Evolutionary conservation across 441 rosid species (phyloP).

Genomic region (Arabidopsis lyrata): DNA sequence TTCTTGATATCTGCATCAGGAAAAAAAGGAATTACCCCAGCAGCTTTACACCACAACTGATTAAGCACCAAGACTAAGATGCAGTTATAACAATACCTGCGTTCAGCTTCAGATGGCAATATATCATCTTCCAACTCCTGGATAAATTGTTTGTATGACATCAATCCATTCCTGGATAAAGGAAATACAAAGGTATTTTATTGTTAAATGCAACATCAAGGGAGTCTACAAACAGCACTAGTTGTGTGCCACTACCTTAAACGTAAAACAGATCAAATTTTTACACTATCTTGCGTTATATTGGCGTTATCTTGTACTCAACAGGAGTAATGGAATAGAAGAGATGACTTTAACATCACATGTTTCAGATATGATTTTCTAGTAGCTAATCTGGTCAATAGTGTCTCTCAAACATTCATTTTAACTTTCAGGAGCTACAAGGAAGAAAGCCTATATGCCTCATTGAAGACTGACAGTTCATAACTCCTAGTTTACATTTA

Average conservation of each 20-base stretch:
- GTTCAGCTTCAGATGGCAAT: slow-evolving; percentile 96
- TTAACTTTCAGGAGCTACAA: background rate
- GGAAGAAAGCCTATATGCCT: background rate
- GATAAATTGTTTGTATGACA: slow-evolving; percentile 99
- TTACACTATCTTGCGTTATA: background rate
- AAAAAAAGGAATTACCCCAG: slow-evolving; percentile 23
- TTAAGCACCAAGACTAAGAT: background rate
- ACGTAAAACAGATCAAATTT: background rate
- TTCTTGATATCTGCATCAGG: slow-evolving; percentile 88
- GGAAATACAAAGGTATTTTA: background rate
- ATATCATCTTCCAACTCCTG: slow-evolving; percentile 99
- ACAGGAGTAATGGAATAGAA: background rate
- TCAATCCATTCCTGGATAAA: slow-evolving; percentile 87
- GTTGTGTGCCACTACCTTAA: slow-evolving; percentile 11
- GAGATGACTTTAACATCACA: slow-evolving; percentile 11
- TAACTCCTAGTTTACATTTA: slow-evolving; percentile 7
- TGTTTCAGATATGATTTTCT: background rate
- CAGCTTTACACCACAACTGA: slow-evolving; percentile 17
- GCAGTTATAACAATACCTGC: slow-evolving; percentile 58
- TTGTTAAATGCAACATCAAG: slow-evolving; percentile 21
- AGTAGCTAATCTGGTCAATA: slow-evolving; percentile 12
- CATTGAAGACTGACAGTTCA: slow-evolving; percentile 6
- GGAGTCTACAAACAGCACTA: slow-evolving; percentile 10
- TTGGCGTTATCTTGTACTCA: slow-evolving; percentile 19
- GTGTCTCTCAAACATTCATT: slow-evolving; percentile 4